phyloP scores from a whole-genome alignment of 345 rosid genomes.

The Combretum micranthum region DNA sequence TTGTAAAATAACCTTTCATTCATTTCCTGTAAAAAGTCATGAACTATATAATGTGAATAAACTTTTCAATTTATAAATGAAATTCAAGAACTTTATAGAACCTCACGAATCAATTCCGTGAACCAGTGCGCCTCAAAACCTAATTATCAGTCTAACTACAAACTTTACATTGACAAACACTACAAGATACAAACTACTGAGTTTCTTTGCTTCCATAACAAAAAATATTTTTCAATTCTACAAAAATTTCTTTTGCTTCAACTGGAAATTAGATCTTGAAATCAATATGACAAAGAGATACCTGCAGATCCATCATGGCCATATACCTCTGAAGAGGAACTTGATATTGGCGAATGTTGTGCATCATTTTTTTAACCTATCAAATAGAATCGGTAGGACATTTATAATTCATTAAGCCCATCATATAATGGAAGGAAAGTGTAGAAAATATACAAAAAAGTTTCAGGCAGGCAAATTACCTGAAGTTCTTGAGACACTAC shows the following conservation, averaged over 20 bases:
- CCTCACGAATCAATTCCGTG: too few relatives aligned
- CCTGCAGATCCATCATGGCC: conserved; percentile 99
- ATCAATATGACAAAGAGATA: conserved; percentile 6
- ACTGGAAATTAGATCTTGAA: background rate
- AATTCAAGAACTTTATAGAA: too few relatives aligned
- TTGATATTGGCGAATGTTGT: conserved; percentile 74
- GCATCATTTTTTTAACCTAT: conserved; percentile 91
- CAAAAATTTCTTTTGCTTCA: too few relatives aligned
- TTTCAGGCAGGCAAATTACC: conserved; percentile 26
- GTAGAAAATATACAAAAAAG: background rate
- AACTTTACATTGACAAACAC: too few relatives aligned
- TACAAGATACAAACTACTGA: too few relatives aligned
- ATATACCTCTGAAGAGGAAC: conserved; percentile 88
- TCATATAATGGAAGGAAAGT: background rate
- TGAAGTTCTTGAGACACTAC: conserved; percentile 85
- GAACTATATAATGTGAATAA: too few relatives aligned
- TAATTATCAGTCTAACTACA: too few relatives aligned
- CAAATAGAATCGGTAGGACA: background rate
- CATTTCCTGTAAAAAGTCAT: conserved; percentile 52
- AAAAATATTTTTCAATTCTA: too few relatives aligned
- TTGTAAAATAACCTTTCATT: conserved; percentile 84
- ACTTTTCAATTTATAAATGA: too few relatives aligned
- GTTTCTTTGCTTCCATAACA: too few relatives aligned
- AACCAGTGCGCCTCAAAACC: too few relatives aligned
- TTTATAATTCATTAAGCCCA: too few relatives aligned